phyloP scores from a whole-genome alignment of 2,329 filamentous ascomycete genomes.

The Thyridium curvatum region DNA sequence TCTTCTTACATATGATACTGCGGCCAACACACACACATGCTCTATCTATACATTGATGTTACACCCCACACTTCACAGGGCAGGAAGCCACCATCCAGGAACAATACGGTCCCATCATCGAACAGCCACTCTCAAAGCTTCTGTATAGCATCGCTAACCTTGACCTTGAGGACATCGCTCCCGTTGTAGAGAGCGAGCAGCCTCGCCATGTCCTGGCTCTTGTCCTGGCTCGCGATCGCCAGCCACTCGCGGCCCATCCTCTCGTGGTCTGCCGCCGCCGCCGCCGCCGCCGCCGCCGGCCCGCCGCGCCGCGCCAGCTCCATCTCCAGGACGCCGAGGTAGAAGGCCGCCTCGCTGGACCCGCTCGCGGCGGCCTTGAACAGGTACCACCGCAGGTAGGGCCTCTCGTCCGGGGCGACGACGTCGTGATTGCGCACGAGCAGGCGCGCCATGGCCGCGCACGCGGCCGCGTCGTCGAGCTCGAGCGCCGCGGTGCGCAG shows the following conservation, averaged over 20 bases:
- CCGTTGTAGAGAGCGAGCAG: no score
- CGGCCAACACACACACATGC: no score
- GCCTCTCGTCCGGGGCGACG: slow-evolving; percentile 7
- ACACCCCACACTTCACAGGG: no score
- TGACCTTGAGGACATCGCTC: no score
- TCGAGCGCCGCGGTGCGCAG: slow-evolving; percentile 19
- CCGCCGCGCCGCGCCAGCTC: neutral
- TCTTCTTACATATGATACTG: no score
- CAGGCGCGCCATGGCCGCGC: slow-evolving; percentile 17
- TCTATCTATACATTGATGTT: no score
- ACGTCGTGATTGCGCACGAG: slow-evolving; percentile 14
- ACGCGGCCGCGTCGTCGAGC: slow-evolving; percentile 20
- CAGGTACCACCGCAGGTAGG: slow-evolving; percentile 16
- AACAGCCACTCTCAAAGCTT: no score
- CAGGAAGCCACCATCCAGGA: no score
- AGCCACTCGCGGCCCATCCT: slow-evolving; percentile 19
- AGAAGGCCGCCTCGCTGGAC: slow-evolving; percentile 15
- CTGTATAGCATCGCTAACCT: no score
- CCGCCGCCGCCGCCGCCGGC: slow-evolving; percentile 5
- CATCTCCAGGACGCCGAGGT: slow-evolving; percentile 14
- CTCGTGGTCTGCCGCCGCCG: slow-evolving; percentile 11
- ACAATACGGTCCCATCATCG: no score
- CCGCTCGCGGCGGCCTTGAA: slow-evolving; percentile 23
- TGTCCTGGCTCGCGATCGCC: slow-evolving; percentile 6
- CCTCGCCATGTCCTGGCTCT: no score